phyloP scores from a whole-genome alignment of 805 yeast species.

The Schizosaccharomyces lindneri region DNA sequence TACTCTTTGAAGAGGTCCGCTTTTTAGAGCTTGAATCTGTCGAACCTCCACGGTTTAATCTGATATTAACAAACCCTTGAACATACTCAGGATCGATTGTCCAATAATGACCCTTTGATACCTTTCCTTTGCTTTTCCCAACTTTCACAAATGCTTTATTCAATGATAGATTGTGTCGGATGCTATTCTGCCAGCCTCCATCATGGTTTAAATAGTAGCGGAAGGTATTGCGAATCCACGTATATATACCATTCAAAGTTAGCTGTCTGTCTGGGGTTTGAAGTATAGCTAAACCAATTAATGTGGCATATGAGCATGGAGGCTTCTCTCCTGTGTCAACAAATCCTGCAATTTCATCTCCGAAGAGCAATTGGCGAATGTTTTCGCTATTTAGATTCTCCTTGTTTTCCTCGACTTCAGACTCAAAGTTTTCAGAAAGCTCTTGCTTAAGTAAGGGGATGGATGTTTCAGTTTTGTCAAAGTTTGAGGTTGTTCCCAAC shows the following conservation, averaged over 20 bases:
- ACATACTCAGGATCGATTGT: constrained; percentile 68
- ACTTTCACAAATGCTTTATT: constrained; percentile 96
- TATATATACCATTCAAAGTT: constrained; percentile 74
- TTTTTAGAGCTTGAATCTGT: neutral
- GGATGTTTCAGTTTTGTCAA: neutral
- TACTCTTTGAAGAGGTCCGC: neutral
- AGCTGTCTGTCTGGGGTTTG: constrained; percentile 69
- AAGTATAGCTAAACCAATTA: constrained; percentile 91
- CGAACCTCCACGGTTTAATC: neutral
- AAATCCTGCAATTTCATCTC: neutral
- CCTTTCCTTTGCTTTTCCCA: constrained; percentile 83
- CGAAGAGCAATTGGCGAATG: neutral
- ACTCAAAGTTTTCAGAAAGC: neutral
- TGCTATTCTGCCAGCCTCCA: constrained; percentile 96
- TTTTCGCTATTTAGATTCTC: neutral
- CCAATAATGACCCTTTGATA: constrained; percentile 99
- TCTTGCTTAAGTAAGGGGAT: no score
- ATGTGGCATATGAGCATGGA: constrained; percentile 84
- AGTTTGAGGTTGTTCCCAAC: neutral
- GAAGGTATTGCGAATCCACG: constrained; percentile 67
- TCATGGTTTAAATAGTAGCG: constrained; percentile 78
- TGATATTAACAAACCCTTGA: constrained; percentile 13
- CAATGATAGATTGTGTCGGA: constrained; percentile 77
- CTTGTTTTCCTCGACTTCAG: neutral
- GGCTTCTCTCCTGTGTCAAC: neutral